Conservation (phyloP, 2,329 filamentous ascomycete species). For the Arthrobotrys entomopaga region DNA sequence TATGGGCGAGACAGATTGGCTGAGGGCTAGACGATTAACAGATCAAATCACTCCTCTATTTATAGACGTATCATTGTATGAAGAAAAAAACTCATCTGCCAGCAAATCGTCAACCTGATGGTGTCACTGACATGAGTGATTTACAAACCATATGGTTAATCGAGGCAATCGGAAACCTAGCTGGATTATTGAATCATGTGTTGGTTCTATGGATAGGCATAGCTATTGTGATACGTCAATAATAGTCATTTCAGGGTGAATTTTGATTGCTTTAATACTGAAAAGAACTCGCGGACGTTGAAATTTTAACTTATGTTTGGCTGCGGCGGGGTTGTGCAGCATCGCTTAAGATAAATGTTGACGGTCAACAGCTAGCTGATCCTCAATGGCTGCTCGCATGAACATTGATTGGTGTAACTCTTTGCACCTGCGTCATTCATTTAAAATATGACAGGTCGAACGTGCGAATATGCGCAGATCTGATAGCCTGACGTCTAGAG, state of each 20-base stretch:
- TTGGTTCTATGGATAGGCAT: neutral
- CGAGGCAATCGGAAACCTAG: neutral
- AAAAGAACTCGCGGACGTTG: neutral
- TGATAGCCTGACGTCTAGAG: too few species aligned
- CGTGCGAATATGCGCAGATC: too few species aligned
- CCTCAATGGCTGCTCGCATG: neutral
- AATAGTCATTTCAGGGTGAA: conserved; percentile 24
- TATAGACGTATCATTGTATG: conserved; percentile 16
- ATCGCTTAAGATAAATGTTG: conserved; percentile 19
- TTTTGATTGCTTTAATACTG: conserved; percentile 25
- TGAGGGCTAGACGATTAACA: neutral
- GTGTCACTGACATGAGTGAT: conserved; percentile 9
- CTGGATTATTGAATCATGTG: neutral
- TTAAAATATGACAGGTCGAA: too few species aligned
- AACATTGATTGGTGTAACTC: neutral
- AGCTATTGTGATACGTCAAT: conserved; percentile 9
- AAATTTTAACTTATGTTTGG: neutral
- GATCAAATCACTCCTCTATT: conserved; percentile 27
- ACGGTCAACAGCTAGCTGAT: neutral
- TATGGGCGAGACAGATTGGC: too few species aligned
- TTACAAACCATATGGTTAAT: neutral
- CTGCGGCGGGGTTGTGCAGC: neutral
- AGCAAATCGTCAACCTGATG: neutral
- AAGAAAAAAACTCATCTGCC: neutral
- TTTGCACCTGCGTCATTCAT: neutral